Percentiles rank a stretch among this genome's conserved stretches.
Evolutionary conservation across 371 early-diverging fungal genomes (phyloP).

Genomic region (Syncephalastrum contaminatum): DNA sequence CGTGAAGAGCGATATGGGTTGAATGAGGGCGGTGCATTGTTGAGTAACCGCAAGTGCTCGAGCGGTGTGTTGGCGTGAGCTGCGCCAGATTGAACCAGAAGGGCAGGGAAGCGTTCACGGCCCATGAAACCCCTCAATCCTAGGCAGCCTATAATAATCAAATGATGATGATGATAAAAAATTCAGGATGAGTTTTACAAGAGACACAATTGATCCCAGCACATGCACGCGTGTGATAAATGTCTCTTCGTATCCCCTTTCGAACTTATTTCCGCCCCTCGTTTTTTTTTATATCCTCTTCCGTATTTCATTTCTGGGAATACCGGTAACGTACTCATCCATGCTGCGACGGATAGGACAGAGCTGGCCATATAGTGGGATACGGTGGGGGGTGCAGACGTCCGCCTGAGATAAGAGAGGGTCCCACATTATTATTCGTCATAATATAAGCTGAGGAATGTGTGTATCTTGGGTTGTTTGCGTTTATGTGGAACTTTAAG

Average conservation of each 20-base stretch:
- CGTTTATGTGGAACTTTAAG: too few relatives aligned
- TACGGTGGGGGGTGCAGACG: slow-evolving; percentile 10
- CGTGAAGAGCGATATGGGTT: slow-evolving; percentile 7
- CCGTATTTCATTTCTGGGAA: neutral
- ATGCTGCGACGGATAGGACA: slow-evolving; percentile 22
- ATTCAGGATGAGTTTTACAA: neutral
- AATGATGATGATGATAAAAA: neutral
- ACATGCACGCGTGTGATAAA: too few relatives aligned
- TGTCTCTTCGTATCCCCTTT: neutral
- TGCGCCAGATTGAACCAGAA: slow-evolving; percentile 18
- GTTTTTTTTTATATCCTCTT: neutral
- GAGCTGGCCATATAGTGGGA: slow-evolving; percentile 26
- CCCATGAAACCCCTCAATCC: slow-evolving; percentile 8
- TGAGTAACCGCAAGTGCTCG: slow-evolving; percentile 22
- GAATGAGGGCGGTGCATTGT: slow-evolving; percentile 25
- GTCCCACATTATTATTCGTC: too few relatives aligned
- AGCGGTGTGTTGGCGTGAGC: slow-evolving; percentile 20
- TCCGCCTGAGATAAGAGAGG: neutral
- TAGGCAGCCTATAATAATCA: slow-evolving; percentile 14
- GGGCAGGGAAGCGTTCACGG: slow-evolving; percentile 20
- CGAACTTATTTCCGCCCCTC: slow-evolving; percentile 3
- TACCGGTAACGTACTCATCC: slow-evolving; percentile 19
- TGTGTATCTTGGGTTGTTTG: too few relatives aligned
- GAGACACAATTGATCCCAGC: slow-evolving; percentile 1
- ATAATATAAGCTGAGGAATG: too few relatives aligned